Evolutionary conservation across 2,329 filamentous ascomycete genomes (phyloP).

Genomic region (Aureobasidium pullulans): DNA sequence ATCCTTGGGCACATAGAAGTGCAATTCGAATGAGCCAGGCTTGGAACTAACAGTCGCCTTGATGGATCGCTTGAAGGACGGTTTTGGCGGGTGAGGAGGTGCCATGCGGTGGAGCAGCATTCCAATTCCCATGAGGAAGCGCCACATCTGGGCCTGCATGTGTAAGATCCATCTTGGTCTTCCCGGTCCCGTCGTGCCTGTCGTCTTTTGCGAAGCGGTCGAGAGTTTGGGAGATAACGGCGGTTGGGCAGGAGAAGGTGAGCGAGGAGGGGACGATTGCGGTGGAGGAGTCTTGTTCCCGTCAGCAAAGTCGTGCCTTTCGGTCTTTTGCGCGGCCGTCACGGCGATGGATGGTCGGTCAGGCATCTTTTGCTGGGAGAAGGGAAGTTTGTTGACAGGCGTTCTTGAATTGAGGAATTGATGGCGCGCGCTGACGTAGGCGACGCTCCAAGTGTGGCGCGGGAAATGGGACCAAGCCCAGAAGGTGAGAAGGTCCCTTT

Average conservation of each 20-base stretch:
- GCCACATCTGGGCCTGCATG: conserved; percentile 58
- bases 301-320: conserved; percentile 2
- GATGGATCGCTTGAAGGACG: conserved; percentile 52
- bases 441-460: background rate
- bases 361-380: background rate
- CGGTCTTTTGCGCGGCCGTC: background rate
- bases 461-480: too few relatives aligned
- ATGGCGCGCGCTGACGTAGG: background rate
- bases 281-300: background rate
- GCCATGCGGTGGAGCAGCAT: conserved; percentile 61
- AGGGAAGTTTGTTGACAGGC: background rate
- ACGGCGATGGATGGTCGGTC: conserved; percentile 2
- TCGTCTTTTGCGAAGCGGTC: background rate
- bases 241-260: background rate
- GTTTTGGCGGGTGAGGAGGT: conserved; percentile 52
- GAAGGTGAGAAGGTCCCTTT: too few relatives aligned
- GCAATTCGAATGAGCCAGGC: conserved; percentile 44
- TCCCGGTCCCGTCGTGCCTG: background rate
- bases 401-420: background rate
- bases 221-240: background rate
- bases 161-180: conserved; percentile 49
- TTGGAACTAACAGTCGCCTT: conserved; percentile 40
- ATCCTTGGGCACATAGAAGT: conserved; percentile 54
- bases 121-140: conserved; percentile 59
- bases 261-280: background rate